These are phyloP conservation scores for Lactarius psammicola DNA, from an alignment of 768 basidiomycete species.

Conservation along the genomic window DNA sequence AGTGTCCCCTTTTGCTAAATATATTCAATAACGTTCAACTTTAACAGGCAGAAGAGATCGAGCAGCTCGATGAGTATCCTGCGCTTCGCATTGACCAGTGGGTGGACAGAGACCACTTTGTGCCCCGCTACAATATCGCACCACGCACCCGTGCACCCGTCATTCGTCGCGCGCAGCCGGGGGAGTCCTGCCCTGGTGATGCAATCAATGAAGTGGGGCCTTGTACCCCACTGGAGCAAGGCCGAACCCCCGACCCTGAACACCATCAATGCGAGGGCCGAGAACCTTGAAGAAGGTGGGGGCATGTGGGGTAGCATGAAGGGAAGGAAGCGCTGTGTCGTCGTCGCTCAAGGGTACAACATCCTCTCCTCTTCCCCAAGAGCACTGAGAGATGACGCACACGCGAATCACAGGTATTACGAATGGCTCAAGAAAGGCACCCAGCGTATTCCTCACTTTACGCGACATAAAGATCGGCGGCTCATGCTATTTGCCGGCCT, in stretches of 20 bases:
- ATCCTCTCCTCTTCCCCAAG: conserved; percentile 19
- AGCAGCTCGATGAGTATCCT: conserved; percentile 46
- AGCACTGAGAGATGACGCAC: not conserved
- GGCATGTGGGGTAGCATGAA: conserved; percentile 88
- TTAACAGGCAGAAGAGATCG: conserved; percentile 21
- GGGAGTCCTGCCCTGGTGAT: conserved; percentile 46
- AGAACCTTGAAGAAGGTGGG: conserved; percentile 69
- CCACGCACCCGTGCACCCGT: conserved; percentile 80
- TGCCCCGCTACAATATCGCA: conserved; percentile 76
- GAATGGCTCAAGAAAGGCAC: conserved; percentile 91
- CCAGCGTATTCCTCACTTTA: conserved; percentile 78
- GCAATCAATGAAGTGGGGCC: conserved; percentile 89
- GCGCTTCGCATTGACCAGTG: conserved; percentile 51
- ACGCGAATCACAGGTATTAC: conserved; percentile 63
- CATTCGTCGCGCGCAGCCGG: conserved; percentile 43
- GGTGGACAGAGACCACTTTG: conserved; percentile 57
- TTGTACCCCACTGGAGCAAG: conserved; percentile 83
- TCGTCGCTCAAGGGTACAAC: conserved; percentile 73
- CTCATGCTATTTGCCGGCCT: conserved; percentile 87
- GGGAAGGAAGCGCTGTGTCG: conserved; percentile 79
- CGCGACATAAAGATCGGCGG: conserved; percentile 57
- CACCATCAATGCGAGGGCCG: conserved; percentile 89
- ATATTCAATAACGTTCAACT: conserved; percentile 8
- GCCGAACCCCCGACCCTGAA: conserved; percentile 67
- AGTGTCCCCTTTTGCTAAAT: conserved; percentile 27